Conservation (phyloP, 2,329 filamentous ascomycete genomes). For the Neonectria sp. region DNA sequence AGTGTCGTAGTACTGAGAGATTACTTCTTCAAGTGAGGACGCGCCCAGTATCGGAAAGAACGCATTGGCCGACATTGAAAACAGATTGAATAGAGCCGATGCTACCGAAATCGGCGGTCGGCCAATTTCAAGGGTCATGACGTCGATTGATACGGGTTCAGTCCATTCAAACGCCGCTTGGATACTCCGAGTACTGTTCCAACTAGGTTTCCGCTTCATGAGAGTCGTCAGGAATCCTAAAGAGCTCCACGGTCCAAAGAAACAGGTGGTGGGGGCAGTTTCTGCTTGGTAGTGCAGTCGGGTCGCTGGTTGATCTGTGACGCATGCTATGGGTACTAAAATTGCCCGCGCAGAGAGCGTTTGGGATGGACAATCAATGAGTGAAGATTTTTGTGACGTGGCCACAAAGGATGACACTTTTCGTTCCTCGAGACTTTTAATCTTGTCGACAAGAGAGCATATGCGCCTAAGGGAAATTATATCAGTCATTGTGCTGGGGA, state of each 20-base stretch:
- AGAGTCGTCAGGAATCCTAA: not conserved
- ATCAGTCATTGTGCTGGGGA: not conserved
- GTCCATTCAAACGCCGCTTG: not conserved
- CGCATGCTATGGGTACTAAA: not conserved
- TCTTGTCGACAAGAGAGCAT: not conserved
- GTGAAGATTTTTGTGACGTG: not conserved
- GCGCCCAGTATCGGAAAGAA: not conserved
- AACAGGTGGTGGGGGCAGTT: not conserved
- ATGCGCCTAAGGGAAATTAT: not conserved
- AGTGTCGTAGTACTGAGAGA: not conserved
- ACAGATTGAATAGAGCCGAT: not conserved
- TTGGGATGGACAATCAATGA: not conserved
- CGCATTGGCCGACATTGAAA: not conserved
- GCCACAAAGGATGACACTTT: not conserved
- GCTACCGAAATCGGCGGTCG: not conserved
- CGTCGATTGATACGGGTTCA: not conserved
- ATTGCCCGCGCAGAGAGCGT: not conserved
- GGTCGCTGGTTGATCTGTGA: not conserved
- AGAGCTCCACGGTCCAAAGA: constrained; percentile 4
- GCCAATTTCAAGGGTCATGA: not conserved
- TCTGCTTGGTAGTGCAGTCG: not conserved
- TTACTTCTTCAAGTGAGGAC: not conserved
- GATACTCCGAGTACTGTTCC: not conserved
- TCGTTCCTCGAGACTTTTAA: not conserved
- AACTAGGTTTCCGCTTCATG: not conserved